Percentiles rank a stretch among this genome's conserved stretches.
These are phyloP conservation scores for Talaromyces albobiverticillius DNA, from an alignment of 2,329 filamentous ascomycete genomes.

Conservation along the genomic window DNA sequence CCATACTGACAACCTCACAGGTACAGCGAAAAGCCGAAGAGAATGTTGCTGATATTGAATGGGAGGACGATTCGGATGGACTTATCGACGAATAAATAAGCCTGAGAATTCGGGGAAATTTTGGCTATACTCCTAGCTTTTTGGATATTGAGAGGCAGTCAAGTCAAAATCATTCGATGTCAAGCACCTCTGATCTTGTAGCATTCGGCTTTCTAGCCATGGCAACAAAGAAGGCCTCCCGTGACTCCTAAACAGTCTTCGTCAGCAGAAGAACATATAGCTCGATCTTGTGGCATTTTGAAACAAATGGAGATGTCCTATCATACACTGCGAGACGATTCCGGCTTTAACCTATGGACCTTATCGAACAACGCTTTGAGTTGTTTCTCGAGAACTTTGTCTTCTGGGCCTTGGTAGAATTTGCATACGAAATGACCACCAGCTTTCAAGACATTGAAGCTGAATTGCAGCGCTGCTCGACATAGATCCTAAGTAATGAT, in stretches of 20 bases:
- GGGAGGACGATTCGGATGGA: conserved; percentile 41
- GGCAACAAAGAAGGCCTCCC: conserved; percentile 83
- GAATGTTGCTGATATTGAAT: conserved; percentile 43
- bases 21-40: conserved; percentile 47
- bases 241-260: conserved; percentile 63
- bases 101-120: background rate
- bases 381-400: conserved; percentile 71
- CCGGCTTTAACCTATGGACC: conserved; percentile 85
- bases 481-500: conserved; percentile 71
- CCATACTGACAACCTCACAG: conserved; percentile 28
- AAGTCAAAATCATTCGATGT: conserved; percentile 14
- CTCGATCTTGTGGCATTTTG: background rate
- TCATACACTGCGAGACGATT: conserved; percentile 78
- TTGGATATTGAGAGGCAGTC: background rate
- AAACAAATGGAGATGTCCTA: background rate
- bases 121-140: background rate
- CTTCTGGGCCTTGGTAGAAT: conserved; percentile 89
- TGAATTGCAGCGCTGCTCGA: conserved; percentile 77
- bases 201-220: conserved; percentile 62
- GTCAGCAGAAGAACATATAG: background rate
- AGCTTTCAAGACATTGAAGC: conserved; percentile 74
- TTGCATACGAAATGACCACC: conserved; percentile 96
- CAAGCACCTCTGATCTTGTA: conserved; percentile 46
- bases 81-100: conserved; percentile 32
- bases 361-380: conserved; percentile 74